These are phyloP conservation scores for Penicillium angulare DNA, from an alignment of 495 filamentous ascomycete genomes.

Conservation along the genomic window DNA sequence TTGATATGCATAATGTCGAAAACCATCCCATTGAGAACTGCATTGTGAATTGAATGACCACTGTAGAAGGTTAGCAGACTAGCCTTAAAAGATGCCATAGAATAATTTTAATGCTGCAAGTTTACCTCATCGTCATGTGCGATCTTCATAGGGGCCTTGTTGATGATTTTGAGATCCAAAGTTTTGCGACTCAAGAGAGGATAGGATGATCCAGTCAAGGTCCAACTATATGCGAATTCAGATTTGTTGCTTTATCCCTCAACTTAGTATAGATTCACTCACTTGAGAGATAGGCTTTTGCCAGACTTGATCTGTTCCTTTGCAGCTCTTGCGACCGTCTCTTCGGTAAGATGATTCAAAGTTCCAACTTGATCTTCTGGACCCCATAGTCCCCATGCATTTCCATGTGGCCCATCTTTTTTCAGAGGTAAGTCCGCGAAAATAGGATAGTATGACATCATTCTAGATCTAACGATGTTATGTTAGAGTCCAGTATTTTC, in stretches of 20 bases:
- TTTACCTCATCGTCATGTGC: conserved; percentile 4
- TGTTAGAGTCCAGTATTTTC: no score
- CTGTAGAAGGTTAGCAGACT: neutral
- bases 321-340: neutral
- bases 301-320: conserved; percentile 1
- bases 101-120: no score
- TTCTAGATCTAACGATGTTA: no score
- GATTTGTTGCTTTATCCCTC: neutral
- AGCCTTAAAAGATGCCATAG: no score
- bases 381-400: conserved; percentile 4
- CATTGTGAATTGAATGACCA: conserved; percentile 36
- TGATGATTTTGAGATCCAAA: neutral
- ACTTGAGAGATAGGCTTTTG: neutral
- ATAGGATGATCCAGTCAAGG: neutral
- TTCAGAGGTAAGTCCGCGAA: neutral
- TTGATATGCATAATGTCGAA: conserved; percentile 37
- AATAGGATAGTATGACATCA: conserved; percentile 1
- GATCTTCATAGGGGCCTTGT: neutral
- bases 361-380: conserved; percentile 1
- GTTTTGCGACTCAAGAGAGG: neutral
- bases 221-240: neutral
- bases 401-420: neutral
- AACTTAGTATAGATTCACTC: neutral
- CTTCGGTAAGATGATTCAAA: conserved; percentile 2
- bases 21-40: conserved; percentile 51